Evolutionary conservation across 192 early-diverging fungal genomes (phyloP).

Genomic region (Coemansia guatemalensis): DNA sequence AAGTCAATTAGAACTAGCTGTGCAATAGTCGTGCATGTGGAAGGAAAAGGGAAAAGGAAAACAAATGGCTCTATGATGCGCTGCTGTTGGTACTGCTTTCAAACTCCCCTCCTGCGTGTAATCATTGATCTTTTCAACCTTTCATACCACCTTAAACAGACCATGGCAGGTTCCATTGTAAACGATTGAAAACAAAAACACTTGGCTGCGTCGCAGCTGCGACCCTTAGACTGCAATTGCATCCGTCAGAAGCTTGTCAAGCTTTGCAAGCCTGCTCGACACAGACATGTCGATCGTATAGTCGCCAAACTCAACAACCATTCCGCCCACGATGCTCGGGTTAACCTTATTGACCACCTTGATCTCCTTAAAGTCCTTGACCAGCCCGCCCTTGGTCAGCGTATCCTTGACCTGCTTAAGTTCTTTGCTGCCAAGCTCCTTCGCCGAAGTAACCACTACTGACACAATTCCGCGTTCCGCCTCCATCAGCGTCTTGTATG

Average conservation of each 20-base stretch:
- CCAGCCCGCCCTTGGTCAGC: slow-evolving; percentile 78
- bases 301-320: slow-evolving; percentile 96
- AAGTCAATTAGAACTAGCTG: neutral
- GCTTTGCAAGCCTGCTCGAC: slow-evolving; percentile 91
- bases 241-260: slow-evolving; percentile 87
- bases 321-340: slow-evolving; percentile 90
- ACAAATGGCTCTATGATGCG: neutral
- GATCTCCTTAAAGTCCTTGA: slow-evolving; percentile 78
- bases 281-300: slow-evolving; percentile 98
- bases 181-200: slow-evolving; percentile 5
- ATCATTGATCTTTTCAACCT: neutral
- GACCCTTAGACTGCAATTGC: slow-evolving; percentile 36
- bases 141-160: neutral
- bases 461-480: slow-evolving; percentile 86
- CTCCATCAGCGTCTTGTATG: slow-evolving; percentile 82
- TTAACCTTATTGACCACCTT: slow-evolving; percentile 77
- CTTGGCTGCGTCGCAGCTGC: no score
- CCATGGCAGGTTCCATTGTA: neutral
- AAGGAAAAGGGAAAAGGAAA: neutral
- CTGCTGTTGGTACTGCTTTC: no score
- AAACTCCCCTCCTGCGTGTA: neutral
- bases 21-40: no score
- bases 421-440: slow-evolving; percentile 69
- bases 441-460: slow-evolving; percentile 87
- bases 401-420: slow-evolving; percentile 70